Evolutionary conservation across 2,329 filamentous ascomycete genomes (phyloP).

Genomic region (Ascosphaera apis): DNA sequence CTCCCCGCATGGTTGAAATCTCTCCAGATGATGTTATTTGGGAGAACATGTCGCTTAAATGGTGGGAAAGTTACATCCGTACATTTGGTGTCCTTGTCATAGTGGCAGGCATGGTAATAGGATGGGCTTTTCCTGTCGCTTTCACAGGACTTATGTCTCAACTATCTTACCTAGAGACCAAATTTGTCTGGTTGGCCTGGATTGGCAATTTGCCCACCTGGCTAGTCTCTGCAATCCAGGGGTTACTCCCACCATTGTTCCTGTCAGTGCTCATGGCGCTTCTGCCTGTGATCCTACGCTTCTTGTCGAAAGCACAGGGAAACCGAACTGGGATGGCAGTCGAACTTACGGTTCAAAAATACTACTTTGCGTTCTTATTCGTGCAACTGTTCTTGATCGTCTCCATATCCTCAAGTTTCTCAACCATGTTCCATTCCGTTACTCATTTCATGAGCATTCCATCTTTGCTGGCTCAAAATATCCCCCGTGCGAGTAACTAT

Average conservation of each 20-base stretch:
- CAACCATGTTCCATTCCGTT: conserved; percentile 39
- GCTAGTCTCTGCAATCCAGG: conserved; percentile 48
- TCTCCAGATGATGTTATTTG: conserved; percentile 81
- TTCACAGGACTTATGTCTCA: conserved; percentile 70
- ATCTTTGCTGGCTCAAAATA: conserved; percentile 46
- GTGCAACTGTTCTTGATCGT: conserved; percentile 88
- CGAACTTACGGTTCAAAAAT: conserved; percentile 66
- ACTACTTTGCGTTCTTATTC: conserved; percentile 87
- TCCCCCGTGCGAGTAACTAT: conserved; percentile 79
- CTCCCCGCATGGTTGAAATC: conserved; percentile 77
- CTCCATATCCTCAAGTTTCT: conserved; percentile 56
- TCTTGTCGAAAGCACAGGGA: conserved; percentile 52
- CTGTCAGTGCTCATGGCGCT: conserved; percentile 59
- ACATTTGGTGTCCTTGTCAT: conserved; percentile 40
- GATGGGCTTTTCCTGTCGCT: conserved; percentile 78
- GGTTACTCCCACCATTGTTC: conserved; percentile 61
- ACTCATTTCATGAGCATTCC: conserved; percentile 48
- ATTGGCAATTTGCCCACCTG: conserved; percentile 36
- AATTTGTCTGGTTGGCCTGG: conserved; percentile 47
- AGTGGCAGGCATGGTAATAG: conserved; percentile 53
- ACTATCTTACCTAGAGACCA: conserved; percentile 42
- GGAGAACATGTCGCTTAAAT: conserved; percentile 90
- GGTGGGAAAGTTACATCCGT: conserved; percentile 75
- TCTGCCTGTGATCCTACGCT: conserved; percentile 54
- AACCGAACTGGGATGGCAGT: conserved; percentile 60